A percentile compares a stretch with the other conserved stretches of the same genome.
Conservation (phyloP, 257 asterid species). For the Parsonsia alboflavescens region DNA sequence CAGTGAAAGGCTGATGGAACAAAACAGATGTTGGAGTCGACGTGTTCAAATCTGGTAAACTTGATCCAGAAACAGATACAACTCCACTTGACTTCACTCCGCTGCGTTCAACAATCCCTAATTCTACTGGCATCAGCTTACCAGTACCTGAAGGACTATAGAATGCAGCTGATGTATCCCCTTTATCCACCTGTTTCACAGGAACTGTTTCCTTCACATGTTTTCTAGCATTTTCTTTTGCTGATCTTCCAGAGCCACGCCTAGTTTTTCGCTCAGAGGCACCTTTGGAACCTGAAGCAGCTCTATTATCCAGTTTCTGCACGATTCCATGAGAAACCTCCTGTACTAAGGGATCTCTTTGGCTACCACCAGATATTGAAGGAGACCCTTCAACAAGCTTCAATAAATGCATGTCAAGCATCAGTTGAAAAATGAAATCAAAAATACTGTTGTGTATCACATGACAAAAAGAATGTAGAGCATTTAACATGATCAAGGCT, state of each 20-base stretch:
- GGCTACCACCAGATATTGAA: slow-evolving; percentile 41
- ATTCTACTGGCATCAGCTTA: slow-evolving; percentile 50
- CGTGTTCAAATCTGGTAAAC: slow-evolving; percentile 80
- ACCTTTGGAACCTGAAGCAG: slow-evolving; percentile 38
- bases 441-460: not conserved
- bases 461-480: not conserved
- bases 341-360: slow-evolving; percentile 33
- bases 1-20: slow-evolving; percentile 91
- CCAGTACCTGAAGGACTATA: slow-evolving; percentile 43
- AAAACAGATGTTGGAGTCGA: slow-evolving; percentile 51
- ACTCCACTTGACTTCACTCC: slow-evolving; percentile 40
- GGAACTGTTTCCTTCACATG: slow-evolving; percentile 46
- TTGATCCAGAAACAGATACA: slow-evolving; percentile 52
- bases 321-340: slow-evolving; percentile 44
- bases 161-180: slow-evolving; percentile 37
- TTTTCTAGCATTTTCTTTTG: slow-evolving; percentile 60
- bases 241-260: slow-evolving; percentile 58
- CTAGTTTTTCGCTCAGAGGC: slow-evolving; percentile 62
- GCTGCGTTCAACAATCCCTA: slow-evolving; percentile 26
- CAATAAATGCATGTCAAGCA: slow-evolving; percentile 20
- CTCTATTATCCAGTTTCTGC: slow-evolving; percentile 32
- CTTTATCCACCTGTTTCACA: slow-evolving; percentile 44
- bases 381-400: slow-evolving; percentile 55
- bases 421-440: slow-evolving; percentile 2
- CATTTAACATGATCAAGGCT: slow-evolving; percentile 12